Evolutionary conservation across 306 rosid genomes (phyloP).

Genomic region (Vigna reflexopilosa): DNA sequence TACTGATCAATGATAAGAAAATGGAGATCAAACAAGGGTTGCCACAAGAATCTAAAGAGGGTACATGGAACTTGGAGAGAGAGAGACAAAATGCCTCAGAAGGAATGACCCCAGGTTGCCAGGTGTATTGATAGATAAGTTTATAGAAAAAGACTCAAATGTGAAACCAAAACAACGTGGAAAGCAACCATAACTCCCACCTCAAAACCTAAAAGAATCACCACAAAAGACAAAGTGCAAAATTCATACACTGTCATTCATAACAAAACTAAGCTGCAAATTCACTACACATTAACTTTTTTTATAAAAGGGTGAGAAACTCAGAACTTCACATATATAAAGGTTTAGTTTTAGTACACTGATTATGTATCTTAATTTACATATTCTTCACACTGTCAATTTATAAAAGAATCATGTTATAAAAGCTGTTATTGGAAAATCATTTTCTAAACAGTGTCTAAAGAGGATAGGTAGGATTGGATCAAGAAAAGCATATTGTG

Average conservation of each 20-base stretch:
- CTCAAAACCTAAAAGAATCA: neutral
- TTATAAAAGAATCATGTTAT: neutral
- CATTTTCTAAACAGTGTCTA: neutral
- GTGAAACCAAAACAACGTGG: constrained; percentile 26
- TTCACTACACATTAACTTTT: constrained; percentile 33
- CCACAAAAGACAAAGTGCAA: constrained; percentile 36
- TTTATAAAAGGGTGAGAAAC: neutral
- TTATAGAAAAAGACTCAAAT: constrained; percentile 17
- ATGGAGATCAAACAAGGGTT: neutral
- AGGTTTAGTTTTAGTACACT: neutral
- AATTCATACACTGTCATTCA: constrained; percentile 56
- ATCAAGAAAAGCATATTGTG: constrained; percentile 27
- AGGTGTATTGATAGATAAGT: constrained; percentile 50
- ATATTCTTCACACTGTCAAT: neutral
- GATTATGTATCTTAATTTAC: neutral
- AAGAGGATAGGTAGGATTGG: constrained; percentile 43
- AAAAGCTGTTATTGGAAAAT: neutral
- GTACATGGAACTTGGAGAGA: constrained; percentile 38
- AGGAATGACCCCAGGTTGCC: constrained; percentile 55
- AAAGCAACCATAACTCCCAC: constrained; percentile 46
- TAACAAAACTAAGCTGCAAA: constrained; percentile 70
- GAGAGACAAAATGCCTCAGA: constrained; percentile 55
- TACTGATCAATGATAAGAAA: constrained; percentile 39
- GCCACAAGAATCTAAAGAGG: constrained; percentile 48
- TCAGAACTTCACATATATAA: neutral